Conservation (phyloP, 495 filamentous ascomycete species). For the Cercophora samala region DNA sequence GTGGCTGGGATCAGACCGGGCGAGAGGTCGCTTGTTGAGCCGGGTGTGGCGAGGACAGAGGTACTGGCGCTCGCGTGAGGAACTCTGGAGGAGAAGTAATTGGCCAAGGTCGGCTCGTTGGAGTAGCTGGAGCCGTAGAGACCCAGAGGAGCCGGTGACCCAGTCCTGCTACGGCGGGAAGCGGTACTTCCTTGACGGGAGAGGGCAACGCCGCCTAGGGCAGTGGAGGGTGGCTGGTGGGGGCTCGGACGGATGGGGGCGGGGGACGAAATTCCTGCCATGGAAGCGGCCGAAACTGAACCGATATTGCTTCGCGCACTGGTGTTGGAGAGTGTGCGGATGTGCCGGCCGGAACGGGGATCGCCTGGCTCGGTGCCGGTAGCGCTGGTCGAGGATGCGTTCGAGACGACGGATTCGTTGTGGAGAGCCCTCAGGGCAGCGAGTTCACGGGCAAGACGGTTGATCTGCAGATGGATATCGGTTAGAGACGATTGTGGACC, state of each 20-base stretch:
- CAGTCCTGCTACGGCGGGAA: slow-evolving; percentile 42
- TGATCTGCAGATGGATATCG: slow-evolving; percentile 56
- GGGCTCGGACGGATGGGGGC: slow-evolving; percentile 32
- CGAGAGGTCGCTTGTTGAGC: slow-evolving; percentile 36
- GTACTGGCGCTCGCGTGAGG: slow-evolving; percentile 12
- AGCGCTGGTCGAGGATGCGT: slow-evolving; percentile 63
- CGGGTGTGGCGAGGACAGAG: slow-evolving; percentile 20
- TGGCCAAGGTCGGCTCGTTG: slow-evolving; percentile 8
- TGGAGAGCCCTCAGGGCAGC: slow-evolving; percentile 71
- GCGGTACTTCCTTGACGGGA: slow-evolving; percentile 45
- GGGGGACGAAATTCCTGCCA: slow-evolving; percentile 35
- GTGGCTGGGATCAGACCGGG: slow-evolving; percentile 50
- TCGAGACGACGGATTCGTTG: slow-evolving; percentile 77
- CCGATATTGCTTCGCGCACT: slow-evolving; percentile 52
- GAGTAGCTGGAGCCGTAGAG: slow-evolving; percentile 23
- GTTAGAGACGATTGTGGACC: background rate
- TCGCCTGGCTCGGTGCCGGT: slow-evolving; percentile 38
- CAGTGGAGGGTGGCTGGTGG: slow-evolving; percentile 4
- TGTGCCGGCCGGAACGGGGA: slow-evolving; percentile 37
- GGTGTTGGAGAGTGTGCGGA: slow-evolving; percentile 45
- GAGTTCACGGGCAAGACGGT: slow-evolving; percentile 85
- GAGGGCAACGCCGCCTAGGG: slow-evolving; percentile 35
- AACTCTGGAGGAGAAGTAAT: background rate
- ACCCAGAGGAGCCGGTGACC: slow-evolving; percentile 30
- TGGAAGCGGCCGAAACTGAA: slow-evolving; percentile 40